phyloP scores from a whole-genome alignment of 345 rosid species.

The Excoecaria agallocha region DNA sequence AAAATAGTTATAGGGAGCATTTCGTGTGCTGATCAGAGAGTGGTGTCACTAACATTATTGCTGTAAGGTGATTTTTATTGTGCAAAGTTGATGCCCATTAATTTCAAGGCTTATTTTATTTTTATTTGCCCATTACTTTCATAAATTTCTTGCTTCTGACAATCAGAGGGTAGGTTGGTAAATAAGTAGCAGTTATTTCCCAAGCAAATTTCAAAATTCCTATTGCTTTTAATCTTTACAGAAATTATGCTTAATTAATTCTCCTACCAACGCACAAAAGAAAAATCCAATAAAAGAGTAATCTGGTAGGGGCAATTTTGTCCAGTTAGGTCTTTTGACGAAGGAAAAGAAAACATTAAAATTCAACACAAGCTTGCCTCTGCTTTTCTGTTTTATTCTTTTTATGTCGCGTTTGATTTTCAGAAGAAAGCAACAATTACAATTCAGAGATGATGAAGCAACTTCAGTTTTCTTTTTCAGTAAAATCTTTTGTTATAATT shows the following conservation, averaged over 20 bases:
- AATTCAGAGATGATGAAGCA: conserved; percentile 13
- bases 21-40: too few species aligned
- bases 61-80: too few species aligned
- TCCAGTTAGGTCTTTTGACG: too few species aligned
- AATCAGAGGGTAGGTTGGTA: not conserved
- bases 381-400: not conserved
- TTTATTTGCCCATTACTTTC: conserved; percentile 8
- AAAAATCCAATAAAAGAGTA: too few species aligned
- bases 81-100: not conserved
- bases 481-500: conserved; percentile 23
- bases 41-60: not conserved
- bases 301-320: too few species aligned
- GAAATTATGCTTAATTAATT: too few species aligned
- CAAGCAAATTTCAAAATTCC: too few species aligned
- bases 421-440: conserved; percentile 2
- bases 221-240: too few species aligned
- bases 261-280: too few species aligned
- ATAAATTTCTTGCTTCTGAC: conserved; percentile 24
- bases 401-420: conserved; percentile 4
- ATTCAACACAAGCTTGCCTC: not conserved
- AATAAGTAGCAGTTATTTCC: not conserved
- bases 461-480: too few species aligned
- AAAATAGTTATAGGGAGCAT: too few species aligned
- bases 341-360: not conserved
- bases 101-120: not conserved